These are phyloP conservation scores for Inga oerstediana DNA, from an alignment of 306 rosid genomes.

Conservation along the genomic window DNA sequence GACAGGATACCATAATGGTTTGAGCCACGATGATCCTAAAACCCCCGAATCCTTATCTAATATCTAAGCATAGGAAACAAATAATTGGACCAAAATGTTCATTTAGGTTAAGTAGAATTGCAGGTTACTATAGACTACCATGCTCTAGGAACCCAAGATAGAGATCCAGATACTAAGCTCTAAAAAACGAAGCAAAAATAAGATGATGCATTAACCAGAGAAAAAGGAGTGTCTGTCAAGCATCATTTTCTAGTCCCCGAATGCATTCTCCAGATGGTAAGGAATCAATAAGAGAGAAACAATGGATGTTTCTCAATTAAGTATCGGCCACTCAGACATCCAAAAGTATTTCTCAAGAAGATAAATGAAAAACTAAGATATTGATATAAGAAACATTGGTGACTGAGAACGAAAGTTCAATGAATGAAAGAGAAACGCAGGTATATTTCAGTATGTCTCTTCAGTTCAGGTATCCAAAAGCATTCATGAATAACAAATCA, in stretches of 20 bases:
- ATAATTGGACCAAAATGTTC: not conserved
- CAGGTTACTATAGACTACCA: not conserved
- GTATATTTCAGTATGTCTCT: conserved; percentile 17
- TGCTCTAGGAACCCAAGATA: not conserved
- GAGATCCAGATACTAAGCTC: not conserved
- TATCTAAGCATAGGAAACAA: too few relatives aligned
- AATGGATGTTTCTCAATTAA: not conserved
- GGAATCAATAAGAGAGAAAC: not conserved
- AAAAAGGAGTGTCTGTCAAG: not conserved
- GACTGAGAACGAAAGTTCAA: not conserved
- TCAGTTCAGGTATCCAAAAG: conserved; percentile 62
- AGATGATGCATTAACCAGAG: not conserved
- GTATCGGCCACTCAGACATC: not conserved
- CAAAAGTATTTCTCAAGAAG: not conserved
- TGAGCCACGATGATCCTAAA: not conserved
- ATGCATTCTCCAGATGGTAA: not conserved
- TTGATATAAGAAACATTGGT: not conserved
- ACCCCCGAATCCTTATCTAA: not conserved
- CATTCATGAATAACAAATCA: conserved; percentile 34
- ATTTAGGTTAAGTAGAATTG: not conserved
- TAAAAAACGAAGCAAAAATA: not conserved
- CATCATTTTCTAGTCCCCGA: not conserved
- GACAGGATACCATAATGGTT: not conserved
- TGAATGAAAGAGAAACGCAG: not conserved
- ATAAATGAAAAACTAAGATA: not conserved